Evolutionary conservation across 768 basidiomycete species (phyloP), one percentile per base, ranked within the genome.

Genomic region (Collybia sordida): DNA sequence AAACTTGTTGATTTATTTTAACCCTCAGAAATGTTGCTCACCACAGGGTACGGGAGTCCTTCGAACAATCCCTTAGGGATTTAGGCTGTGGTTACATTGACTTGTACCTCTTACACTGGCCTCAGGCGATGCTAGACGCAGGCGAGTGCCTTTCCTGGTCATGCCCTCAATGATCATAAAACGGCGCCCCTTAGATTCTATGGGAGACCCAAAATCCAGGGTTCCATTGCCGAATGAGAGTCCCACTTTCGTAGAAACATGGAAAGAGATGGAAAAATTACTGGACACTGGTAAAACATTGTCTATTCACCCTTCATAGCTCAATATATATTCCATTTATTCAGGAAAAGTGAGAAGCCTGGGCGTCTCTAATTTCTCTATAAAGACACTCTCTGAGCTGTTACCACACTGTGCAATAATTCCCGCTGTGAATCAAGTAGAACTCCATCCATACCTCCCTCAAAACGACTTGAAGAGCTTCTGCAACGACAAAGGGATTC

Each of bases 321-420:
- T 28, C 8, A 14, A 27, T 14, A n/a, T n/a, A n/a, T n/a, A n/a
- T n/a, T n/a, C n/a, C 27, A 5, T 27, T 27, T 31, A 31, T 31
- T 11, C 44, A 63, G 73, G 73, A 28, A 77, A 74, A 63, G 73
- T 73, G 18, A 76, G 70, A 57, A 60, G 64, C 3, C 74, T 79
- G 47, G 82, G 82, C 8, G 79, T 86, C 15, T 79, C 78, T 28
- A 83, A 83, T 62, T 81, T 81, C 56, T 77, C 75, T 11, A 68
- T 79, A 47, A 76, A 75, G 58, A 75, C 69, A 2, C 58, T 70
- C 11, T 55, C 47, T 4, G 47, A 69, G 28, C 68, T 84, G 4
- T 62, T 80, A 22, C 65, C 74, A 34, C 69, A 73, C 17, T 74
- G 71, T 51, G 74, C 65, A 17, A 57, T 82, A 41, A 57, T 75